Conservation (phyloP, 108 stramenopile species). For the Cyclostephanos tholiformis region DNA sequence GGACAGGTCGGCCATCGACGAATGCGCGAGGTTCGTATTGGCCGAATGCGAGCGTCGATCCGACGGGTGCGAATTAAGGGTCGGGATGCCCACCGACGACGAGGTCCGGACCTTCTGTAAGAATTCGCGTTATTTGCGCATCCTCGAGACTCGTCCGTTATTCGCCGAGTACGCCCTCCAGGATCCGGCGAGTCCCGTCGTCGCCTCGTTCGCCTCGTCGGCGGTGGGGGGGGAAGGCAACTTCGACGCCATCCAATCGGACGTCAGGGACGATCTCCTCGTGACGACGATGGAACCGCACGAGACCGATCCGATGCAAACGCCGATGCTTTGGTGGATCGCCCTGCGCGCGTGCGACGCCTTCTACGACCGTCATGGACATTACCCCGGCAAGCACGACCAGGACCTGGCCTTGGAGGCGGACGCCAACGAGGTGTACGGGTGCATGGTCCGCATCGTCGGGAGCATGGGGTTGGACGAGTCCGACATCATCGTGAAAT, state of each 20-base stretch:
- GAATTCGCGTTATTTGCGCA: conserved; percentile 67
- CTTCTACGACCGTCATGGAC: conserved; percentile 63
- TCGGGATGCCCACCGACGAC: conserved; percentile 55
- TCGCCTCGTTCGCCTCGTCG: conserved; percentile 10
- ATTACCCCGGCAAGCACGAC: conserved; percentile 77
- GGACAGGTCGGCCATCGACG: conserved; percentile 56
- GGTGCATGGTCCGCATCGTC: conserved; percentile 49
- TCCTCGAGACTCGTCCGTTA: conserved; percentile 62
- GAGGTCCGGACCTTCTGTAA: conserved; percentile 73
- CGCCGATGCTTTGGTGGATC: conserved; percentile 82
- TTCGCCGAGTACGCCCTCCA: conserved; percentile 53
- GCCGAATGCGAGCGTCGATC: conserved; percentile 30
- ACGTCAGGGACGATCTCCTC: conserved; percentile 53
- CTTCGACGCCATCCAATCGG: conserved; percentile 26
- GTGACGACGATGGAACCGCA: conserved; percentile 64
- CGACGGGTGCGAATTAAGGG: conserved; percentile 8
- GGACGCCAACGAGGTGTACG: conserved; percentile 61
- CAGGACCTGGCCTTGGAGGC: conserved; percentile 53
- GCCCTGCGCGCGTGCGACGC: conserved; percentile 78
- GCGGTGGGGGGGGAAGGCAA: conserved; percentile 13
- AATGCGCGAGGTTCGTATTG: conserved; percentile 18
- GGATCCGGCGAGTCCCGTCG: conserved; percentile 39
- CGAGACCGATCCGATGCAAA: conserved; percentile 72
- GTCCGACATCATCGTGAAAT: conserved; percentile 48
- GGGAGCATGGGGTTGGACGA: conserved; percentile 53